These are phyloP conservation scores for Coprinopsis cinerea DNA, from an alignment of 768 basidiomycete genomes.

Conservation along the genomic window DNA sequence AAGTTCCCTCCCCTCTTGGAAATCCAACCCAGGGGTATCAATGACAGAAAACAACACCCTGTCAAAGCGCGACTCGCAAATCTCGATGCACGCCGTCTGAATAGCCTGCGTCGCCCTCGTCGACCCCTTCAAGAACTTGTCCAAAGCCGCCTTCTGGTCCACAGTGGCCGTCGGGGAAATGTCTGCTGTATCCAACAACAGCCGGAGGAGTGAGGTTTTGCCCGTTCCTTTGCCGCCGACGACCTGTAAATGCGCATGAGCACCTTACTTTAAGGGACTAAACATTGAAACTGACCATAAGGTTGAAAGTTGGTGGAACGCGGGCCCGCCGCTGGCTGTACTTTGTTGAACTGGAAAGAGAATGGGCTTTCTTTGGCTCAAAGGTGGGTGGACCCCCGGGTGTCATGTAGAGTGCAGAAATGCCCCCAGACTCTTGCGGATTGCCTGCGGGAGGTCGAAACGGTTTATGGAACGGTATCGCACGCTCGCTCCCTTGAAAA, in stretches of 20 bases:
- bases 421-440: constrained; percentile 40
- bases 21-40: constrained; percentile 84
- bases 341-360: constrained; percentile 33
- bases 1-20: constrained; percentile 64
- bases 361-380: constrained; percentile 42
- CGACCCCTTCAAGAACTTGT: constrained; percentile 56
- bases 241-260: constrained; percentile 55
- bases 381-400: constrained; percentile 60
- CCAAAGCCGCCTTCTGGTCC: constrained; percentile 63
- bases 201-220: constrained; percentile 76
- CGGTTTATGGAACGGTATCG: constrained; percentile 81
- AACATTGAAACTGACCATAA: constrained; percentile 53
- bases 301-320: constrained; percentile 73
- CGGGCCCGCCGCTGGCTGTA: constrained; percentile 61
- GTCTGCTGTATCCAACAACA: constrained; percentile 81
- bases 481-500: constrained; percentile 45
- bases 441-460: constrained; percentile 44
- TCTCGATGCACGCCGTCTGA: constrained; percentile 68
- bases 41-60: constrained; percentile 74
- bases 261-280: constrained; percentile 5
- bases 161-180: constrained; percentile 70
- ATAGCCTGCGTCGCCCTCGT: constrained; percentile 59
- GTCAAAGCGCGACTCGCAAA: constrained; percentile 79
- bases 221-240: constrained; percentile 78
- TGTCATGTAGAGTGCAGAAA: constrained; percentile 68